These are phyloP conservation scores for Calcarisporium arbuscula DNA, from an alignment of 2,329 filamentous ascomycete species.

Conservation along the genomic window DNA sequence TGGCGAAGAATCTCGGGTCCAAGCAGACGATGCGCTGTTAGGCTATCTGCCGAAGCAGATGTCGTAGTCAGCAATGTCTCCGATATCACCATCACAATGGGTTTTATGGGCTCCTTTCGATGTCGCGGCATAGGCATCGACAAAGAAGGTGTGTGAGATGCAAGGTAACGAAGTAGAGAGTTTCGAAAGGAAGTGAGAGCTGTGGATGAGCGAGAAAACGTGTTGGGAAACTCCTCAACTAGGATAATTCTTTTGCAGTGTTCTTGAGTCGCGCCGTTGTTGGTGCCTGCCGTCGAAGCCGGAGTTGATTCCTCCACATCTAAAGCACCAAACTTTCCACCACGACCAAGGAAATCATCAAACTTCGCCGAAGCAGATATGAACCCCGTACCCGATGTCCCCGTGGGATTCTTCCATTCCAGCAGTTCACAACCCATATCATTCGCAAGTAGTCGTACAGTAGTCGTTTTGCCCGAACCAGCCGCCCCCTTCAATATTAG, in stretches of 20 bases:
- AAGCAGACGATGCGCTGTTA: conserved; percentile 84
- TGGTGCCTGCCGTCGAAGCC: conserved; percentile 18
- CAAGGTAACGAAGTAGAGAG: conserved; percentile 68
- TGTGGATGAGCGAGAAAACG: conserved; percentile 59
- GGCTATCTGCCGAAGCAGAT: conserved; percentile 79
- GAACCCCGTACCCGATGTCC: conserved; percentile 52
- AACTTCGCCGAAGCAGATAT: conserved; percentile 74
- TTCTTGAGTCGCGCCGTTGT: conserved; percentile 13
- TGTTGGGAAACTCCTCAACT: conserved; percentile 77
- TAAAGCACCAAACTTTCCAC: conserved; percentile 72
- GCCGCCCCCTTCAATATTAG: conserved; percentile 85
- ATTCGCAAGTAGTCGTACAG: conserved; percentile 68
- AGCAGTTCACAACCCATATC: conserved; percentile 71
- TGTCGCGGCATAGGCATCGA: conserved; percentile 37
- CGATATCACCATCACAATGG: conserved; percentile 84
- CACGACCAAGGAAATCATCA: conserved; percentile 81
- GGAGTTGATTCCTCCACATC: conserved; percentile 32
- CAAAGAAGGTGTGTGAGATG: conserved; percentile 55
- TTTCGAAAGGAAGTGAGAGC: conserved; percentile 66
- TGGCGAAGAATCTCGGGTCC: conserved; percentile 82
- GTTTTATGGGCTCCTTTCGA: conserved; percentile 47
- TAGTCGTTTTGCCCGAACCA: conserved; percentile 89
- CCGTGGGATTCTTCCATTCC: conserved; percentile 84
- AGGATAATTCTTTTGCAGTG: conserved; percentile 53
- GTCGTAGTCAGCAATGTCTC: conserved; percentile 84